Percentiles rank a stretch among this genome's conserved stretches.
phyloP scores from a whole-genome alignment of 352 stramenopile genomes.

The Phytophthora sp. region DNA sequence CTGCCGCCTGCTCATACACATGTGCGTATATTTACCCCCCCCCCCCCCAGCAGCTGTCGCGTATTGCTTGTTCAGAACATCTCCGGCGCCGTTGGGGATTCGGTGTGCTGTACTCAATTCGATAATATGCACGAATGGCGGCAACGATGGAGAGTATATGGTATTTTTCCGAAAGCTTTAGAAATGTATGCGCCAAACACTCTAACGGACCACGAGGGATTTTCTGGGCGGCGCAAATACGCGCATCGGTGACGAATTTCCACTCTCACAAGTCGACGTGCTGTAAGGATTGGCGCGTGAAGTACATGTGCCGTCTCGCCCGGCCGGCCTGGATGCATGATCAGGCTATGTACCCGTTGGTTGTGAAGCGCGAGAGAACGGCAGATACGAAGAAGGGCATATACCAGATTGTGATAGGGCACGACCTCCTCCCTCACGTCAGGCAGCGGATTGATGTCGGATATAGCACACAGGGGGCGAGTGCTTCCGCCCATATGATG shows the following conservation, averaged over 20 bases:
- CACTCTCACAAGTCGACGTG: constrained; percentile 21
- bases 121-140: too few relatives aligned
- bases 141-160: too few relatives aligned
- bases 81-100: too few relatives aligned
- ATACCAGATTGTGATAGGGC: too few relatives aligned
- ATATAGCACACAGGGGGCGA: too few relatives aligned
- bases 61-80: constrained; percentile 2
- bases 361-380: too few relatives aligned
- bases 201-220: not conserved
- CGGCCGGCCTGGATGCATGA: constrained; percentile 22
- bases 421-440: too few relatives aligned
- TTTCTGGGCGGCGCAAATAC: constrained; percentile 3
- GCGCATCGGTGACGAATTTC: not conserved
- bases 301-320: constrained; percentile 27
- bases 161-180: not conserved
- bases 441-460: too few relatives aligned
- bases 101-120: too few relatives aligned
- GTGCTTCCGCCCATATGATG: too few relatives aligned
- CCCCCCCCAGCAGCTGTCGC: constrained; percentile 17
- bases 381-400: too few relatives aligned
- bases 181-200: not conserved
- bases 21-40: constrained; percentile 18
- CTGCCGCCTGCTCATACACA: constrained; percentile 27
- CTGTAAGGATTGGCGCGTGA: constrained; percentile 16
- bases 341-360: too few relatives aligned